These are phyloP conservation scores for Stromatinia cepivora DNA, from an alignment of 2,329 filamentous ascomycete species.

Conservation along the genomic window DNA sequence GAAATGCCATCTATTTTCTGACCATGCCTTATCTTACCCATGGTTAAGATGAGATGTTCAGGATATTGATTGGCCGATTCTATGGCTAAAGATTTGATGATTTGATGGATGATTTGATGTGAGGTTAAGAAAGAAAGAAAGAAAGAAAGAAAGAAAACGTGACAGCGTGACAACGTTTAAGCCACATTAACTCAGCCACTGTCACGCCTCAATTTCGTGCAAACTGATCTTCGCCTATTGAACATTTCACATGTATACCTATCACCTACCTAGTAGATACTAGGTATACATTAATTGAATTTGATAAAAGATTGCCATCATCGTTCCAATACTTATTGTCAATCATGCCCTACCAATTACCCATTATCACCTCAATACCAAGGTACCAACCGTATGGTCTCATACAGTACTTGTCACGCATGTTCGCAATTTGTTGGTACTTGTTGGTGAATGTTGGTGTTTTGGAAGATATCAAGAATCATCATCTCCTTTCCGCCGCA, in stretches of 20 bases:
- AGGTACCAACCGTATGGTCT: background rate
- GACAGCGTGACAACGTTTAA: background rate
- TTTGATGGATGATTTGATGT: background rate
- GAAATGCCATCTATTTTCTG: background rate
- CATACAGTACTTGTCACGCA: too few relatives aligned
- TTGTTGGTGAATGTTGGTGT: too few relatives aligned
- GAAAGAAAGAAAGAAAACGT: background rate
- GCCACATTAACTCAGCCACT: background rate
- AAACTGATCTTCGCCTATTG: too few relatives aligned
- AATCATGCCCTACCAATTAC: background rate
- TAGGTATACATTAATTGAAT: background rate
- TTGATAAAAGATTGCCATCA: background rate
- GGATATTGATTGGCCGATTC: background rate
- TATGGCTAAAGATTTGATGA: background rate
- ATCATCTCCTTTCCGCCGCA: too few relatives aligned
- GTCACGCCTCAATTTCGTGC: background rate
- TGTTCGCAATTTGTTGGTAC: too few relatives aligned
- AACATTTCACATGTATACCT: too few relatives aligned
- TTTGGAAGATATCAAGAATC: background rate
- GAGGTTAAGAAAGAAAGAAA: background rate
- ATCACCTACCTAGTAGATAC: background rate
- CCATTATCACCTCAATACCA: background rate
- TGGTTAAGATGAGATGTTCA: background rate
- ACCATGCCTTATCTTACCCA: background rate
- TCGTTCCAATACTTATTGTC: background rate